These are phyloP conservation scores for Rhodotorula sp. DNA, from an alignment of 1,284 basidiomycete genomes.

Conservation along the genomic window DNA sequence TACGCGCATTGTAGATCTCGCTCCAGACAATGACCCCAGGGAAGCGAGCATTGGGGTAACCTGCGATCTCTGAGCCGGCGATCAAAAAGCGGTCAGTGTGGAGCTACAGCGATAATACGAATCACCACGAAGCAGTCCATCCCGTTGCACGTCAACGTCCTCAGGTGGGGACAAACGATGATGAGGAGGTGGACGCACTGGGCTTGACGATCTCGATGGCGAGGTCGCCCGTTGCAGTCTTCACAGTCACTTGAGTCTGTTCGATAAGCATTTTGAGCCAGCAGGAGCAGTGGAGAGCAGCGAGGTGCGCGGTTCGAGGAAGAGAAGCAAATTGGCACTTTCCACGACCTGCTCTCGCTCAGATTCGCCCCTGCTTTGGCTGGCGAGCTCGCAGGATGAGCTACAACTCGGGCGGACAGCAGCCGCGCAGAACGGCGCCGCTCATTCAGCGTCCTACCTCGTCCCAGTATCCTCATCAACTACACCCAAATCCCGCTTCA, in stretches of 20 bases:
- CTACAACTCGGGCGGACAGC: neutral
- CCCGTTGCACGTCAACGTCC: no score
- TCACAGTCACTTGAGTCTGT: constrained; percentile 9
- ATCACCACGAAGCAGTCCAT: no score
- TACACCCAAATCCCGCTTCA: neutral
- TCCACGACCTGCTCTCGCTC: no score
- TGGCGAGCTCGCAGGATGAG: neutral
- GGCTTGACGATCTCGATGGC: constrained; percentile 75
- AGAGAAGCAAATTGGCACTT: neutral
- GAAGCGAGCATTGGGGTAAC: constrained; percentile 77
- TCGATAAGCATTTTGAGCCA: constrained; percentile 27
- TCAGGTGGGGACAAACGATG: neutral
- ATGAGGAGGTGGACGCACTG: constrained; percentile 18
- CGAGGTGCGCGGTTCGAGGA: neutral
- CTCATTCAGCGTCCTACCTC: constrained; percentile 15
- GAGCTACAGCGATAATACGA: no score
- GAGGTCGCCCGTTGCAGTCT: constrained; percentile 56
- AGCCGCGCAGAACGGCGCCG: constrained; percentile 12
- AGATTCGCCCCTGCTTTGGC: no score
- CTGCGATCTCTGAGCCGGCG: constrained; percentile 53
- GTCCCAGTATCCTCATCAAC: neutral
- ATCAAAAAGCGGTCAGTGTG: neutral
- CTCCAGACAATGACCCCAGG: constrained; percentile 52
- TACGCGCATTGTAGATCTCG: constrained; percentile 53
- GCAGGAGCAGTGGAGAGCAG: no score